phyloP scores from a whole-genome alignment of 164 flowering plant genomes.

The Vitis rotundifolia region DNA sequence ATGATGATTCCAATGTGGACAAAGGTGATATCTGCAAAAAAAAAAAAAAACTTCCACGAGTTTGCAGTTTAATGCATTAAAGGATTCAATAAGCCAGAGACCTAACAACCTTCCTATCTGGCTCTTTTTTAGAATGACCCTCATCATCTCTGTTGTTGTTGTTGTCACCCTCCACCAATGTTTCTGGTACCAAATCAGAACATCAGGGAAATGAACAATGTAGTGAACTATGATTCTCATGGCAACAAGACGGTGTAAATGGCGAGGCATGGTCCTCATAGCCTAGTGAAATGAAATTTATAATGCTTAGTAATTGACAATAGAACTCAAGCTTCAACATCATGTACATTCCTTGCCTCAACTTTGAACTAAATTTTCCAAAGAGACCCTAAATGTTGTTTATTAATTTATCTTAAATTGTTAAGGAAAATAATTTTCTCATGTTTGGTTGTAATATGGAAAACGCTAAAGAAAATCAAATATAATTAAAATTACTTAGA shows the following conservation, averaged over 20 bases:
- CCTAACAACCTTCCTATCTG: slow-evolving; percentile 59
- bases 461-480: too few species aligned
- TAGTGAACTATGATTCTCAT: neutral
- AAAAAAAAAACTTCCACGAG: slow-evolving; percentile 13
- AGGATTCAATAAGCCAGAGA: neutral
- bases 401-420: too few species aligned
- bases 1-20: slow-evolving; percentile 86
- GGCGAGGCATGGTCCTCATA: too few species aligned
- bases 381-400: too few species aligned
- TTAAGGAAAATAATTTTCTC: too few species aligned
- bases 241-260: neutral
- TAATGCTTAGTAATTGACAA: too few species aligned
- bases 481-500: too few species aligned
- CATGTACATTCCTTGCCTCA: too few species aligned
- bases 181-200: slow-evolving; percentile 28
- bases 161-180: slow-evolving; percentile 32
- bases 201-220: neutral
- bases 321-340: too few species aligned
- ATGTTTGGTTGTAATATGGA: too few species aligned
- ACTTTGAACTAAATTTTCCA: too few species aligned
- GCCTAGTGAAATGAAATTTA: too few species aligned
- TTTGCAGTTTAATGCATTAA: slow-evolving; percentile 4
- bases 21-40: slow-evolving; percentile 75
- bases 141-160: slow-evolving; percentile 42
- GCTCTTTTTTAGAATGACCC: slow-evolving; percentile 52